phyloP scores from a whole-genome alignment of 148 eudicot species.

The Cornus florida region DNA sequence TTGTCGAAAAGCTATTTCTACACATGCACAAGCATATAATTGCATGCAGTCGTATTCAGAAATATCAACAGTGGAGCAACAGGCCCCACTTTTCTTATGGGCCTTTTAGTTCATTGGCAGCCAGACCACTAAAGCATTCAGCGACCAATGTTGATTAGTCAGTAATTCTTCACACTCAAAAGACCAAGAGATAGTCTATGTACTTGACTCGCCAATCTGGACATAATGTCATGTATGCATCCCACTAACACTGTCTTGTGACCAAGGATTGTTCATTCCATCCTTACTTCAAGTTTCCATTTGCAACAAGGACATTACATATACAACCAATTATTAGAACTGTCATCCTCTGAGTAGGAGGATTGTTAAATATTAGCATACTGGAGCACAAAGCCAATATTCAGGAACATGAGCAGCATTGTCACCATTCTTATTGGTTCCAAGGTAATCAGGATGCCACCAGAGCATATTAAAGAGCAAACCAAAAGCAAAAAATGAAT shows the following conservation, averaged over 20 bases:
- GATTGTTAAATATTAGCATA: not conserved
- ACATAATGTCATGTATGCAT: not conserved
- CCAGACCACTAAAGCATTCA: not conserved
- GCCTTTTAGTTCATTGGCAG: not conserved
- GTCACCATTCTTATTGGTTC: not conserved
- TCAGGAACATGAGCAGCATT: not conserved
- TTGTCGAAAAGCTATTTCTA: constrained; percentile 5
- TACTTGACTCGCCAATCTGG: not conserved
- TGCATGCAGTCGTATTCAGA: not conserved
- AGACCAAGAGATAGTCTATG: not conserved
- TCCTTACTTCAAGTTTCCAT: not conserved
- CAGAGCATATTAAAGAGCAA: not conserved
- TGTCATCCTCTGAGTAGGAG: not conserved
- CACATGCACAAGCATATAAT: constrained; percentile 13
- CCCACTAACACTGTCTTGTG: not conserved
- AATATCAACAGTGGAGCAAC: not conserved
- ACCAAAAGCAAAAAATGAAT: not conserved
- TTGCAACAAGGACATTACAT: not conserved
- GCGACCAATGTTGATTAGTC: not conserved
- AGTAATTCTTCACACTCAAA: not conserved
- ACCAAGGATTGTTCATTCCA: not conserved
- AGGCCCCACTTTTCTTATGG: not conserved
- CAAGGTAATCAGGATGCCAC: not conserved
- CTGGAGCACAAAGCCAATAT: not conserved
- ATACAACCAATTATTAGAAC: not conserved